A percentile compares a stretch with the other conserved stretches of the same genome.
These are phyloP conservation scores for Penicillium sp. DNA, from an alignment of 2,329 filamentous ascomycete genomes.

Conservation along the genomic window DNA sequence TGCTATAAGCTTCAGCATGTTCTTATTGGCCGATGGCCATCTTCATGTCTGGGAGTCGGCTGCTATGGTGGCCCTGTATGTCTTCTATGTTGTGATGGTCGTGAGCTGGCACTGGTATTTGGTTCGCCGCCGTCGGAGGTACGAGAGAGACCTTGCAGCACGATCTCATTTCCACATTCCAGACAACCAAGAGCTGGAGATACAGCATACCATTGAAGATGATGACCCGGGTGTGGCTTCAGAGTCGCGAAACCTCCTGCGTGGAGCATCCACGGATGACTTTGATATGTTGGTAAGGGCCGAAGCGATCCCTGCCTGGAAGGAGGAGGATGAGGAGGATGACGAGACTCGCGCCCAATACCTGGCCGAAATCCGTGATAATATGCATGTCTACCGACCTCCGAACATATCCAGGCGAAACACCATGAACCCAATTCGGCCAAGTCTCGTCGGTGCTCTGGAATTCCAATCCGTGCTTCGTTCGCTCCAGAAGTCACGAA, in stretches of 20 bases:
- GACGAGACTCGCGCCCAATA: slow-evolving; percentile 54
- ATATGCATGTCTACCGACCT: slow-evolving; percentile 80
- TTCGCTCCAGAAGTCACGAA: slow-evolving; percentile 77
- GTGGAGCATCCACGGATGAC: slow-evolving; percentile 56
- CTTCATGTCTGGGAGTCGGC: slow-evolving; percentile 84
- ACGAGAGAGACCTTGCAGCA: slow-evolving; percentile 64
- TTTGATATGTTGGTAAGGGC: slow-evolving; percentile 57
- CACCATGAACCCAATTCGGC: slow-evolving; percentile 77
- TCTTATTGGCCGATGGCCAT: slow-evolving; percentile 77
- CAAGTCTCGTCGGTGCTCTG: slow-evolving; percentile 85
- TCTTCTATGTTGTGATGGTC: slow-evolving; percentile 82
- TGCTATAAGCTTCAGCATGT: slow-evolving; percentile 78
- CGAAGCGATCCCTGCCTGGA: slow-evolving; percentile 37
- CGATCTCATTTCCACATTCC: slow-evolving; percentile 67
- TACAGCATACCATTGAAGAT: slow-evolving; percentile 52
- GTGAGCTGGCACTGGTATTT: slow-evolving; percentile 89
- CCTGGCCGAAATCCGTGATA: slow-evolving; percentile 78
- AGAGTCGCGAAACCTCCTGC: slow-evolving; percentile 43
- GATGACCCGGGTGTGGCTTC: slow-evolving; percentile 48
- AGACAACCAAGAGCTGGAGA: slow-evolving; percentile 54
- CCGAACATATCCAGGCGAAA: slow-evolving; percentile 60
- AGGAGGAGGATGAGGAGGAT: slow-evolving; percentile 51
- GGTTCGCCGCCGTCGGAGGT: slow-evolving; percentile 56
- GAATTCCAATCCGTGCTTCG: slow-evolving; percentile 89
- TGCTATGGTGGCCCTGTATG: slow-evolving; percentile 84